Base-by-base conservation (phyloP, 2,329 filamentous ascomycete genomes). In the Didymella sp. region DNA sequence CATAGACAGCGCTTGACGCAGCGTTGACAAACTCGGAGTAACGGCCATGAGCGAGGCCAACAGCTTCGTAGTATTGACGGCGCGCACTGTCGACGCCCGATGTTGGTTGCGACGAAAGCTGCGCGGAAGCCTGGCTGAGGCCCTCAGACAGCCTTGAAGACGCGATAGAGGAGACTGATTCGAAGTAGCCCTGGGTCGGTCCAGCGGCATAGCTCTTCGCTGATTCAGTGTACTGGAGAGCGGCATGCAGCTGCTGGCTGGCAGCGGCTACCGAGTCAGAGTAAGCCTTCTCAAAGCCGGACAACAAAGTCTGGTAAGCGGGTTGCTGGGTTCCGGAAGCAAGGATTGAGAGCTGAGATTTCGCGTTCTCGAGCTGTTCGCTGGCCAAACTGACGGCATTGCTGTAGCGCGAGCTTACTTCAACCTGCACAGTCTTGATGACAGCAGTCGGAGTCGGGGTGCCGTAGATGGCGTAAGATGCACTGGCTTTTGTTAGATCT, bases 21-120 rank as follows among this genome's bases (percentile, higher is more conserved):
- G 88, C 87, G 12, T 82, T 82, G 2, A 95, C 63, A 68, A 95
- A 94, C 46, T 88, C 88, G 5, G 88, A 87, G 73, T 95, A 95
- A 33, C 88, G 86, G 40, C 87, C 90, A 68, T 96, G 89, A 0
- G 92, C 91, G 41, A 91, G 75, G 25, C 91, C 91, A 22, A 95
- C 76, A 11, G 88, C 90, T 61, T 91, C 89, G 66, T 92, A 93
- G 75, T 94, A 94, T 55, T 89, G 79, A 82, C 87, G 71, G 81
- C 85, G 71, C 79, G 85, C 77, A 81, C 84, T 80, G 77, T 88
- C 75, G 78, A 88, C 62, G 11, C 49, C 50, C 73, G 81, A 79
- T 1, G 88, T 87, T 1, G 87, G 84, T 37, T 87, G 84, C 13
- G 86, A 82, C 46, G 87, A 82, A 64, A 90, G 90, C 58, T 92